Base-by-base conservation (phyloP, 345 rosid genomes). In the Trapa bicornis region DNA sequence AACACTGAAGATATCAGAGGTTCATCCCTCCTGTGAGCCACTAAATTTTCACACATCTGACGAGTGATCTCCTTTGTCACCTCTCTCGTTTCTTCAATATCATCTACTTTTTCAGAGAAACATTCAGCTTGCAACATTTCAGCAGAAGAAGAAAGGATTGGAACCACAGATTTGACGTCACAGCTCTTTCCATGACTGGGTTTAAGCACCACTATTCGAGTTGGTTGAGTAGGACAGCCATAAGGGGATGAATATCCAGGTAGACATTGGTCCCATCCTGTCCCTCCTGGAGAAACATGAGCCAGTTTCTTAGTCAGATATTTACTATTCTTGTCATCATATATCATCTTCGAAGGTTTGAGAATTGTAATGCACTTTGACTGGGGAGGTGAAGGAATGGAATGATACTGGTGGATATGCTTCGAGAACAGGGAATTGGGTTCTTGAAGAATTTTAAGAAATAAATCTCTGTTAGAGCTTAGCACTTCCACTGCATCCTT, bases 351-450 rank as follows among this genome's bases (percentile, higher is more conserved):
- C 0, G 93, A 81, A 75, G 99, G 97, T 81, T 80, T 95, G 70
- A 91, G 88, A 67, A 95, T 89, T 64, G 96, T 87, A 67, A 95
- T 95, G 67, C 85, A 87, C 73, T 86, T 91, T n/a, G 86, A 84
- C 84, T 91, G 88, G 36, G 84, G 77, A 71, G 86, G 84, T 73
- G 78, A 77, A 77, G 91, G 78, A 72, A 79, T 66, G 47, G 77
- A 70, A 80, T 83, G 95, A 72, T 79, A 73, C 65, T 86, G 80
- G 33, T 76, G 82, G 42, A 81, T 73, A 76, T 68, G 85, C 76
- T 78, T 84, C 45, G 90, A 80, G 72, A 86, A 74, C 71, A 85
- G 78, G 15, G 91, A 89, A 82, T 84, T 81, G 5, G 95, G 84
- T 77, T 91, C 93, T 62, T 94, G 87, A 64, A 91, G 83, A 79